Evolutionary conservation across 805 yeast species (phyloP), one percentile per base, ranked within the genome.

Genomic region (Tetrapisispora fleetii): DNA sequence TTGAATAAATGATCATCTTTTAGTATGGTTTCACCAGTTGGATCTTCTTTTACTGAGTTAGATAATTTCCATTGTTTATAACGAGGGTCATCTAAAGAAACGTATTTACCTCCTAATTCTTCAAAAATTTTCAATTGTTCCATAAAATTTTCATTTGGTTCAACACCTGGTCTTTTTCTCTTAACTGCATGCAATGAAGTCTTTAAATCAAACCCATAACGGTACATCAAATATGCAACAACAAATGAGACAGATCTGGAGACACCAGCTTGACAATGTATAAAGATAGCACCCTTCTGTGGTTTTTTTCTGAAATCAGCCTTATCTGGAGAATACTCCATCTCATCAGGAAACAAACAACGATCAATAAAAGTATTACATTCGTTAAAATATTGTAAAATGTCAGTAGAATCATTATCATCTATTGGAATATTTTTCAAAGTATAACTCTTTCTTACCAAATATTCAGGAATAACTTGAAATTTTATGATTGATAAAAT

Each of bases 251-350:
- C 91, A 5, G 96, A 85, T 54, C 99, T 73, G 1, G 96, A 88
- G 28, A 87, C 86, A 1, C 99, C 99, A 28, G 95, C 97, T 50
- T 91, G 86, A 64, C 95, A 86, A 60, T 84, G 87, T 11, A 84
- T 77, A 50, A 80, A 70, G 1, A 76, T 68, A n/a, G 72, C 69
- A 4, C 76, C 74, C 46, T 64, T 58, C 47, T 77, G 78, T 22
- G 62, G 70, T 39, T 57, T 64, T 22, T 58, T 59, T 49, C 54
- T 61, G 47, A 63, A 62, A 43, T 60, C 50, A 48, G 57, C 60
- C 52, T 58, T 51, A 43, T 57, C 24, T 44, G 69, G 66, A 50
- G 56, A 52, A 44, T 62, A 62, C 45, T 65, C 65, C 6, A 55
- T 48, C 38, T 68, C 68, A 40, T 67, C 67, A 0, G 75, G 73